A percentile compares a stretch with the other conserved stretches of the same genome.
These are phyloP conservation scores for Cyberlindnera americana DNA, from an alignment of 805 yeast species.

Conservation along the genomic window DNA sequence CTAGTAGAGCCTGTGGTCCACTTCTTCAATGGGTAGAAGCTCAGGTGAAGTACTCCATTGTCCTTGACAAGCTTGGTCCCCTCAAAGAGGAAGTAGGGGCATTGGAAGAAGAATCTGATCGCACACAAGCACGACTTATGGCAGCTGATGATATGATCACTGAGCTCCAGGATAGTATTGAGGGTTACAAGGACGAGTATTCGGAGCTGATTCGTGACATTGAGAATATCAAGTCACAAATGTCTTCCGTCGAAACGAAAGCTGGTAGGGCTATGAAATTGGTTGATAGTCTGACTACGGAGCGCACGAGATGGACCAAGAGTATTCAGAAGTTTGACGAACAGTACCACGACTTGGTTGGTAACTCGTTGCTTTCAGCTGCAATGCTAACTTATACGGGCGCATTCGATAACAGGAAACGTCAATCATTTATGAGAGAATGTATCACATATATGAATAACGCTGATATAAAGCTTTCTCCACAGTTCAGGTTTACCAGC, in stretches of 20 bases:
- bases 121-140: constrained; percentile 61
- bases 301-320: constrained; percentile 70
- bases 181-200: constrained; percentile 60
- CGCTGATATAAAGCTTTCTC: constrained; percentile 38
- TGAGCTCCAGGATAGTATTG: constrained; percentile 71
- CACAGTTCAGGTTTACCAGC: constrained; percentile 31
- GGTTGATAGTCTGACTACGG: constrained; percentile 60
- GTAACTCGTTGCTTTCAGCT: constrained; percentile 63
- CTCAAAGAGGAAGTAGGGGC: constrained; percentile 57
- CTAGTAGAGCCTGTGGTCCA: constrained; percentile 96
- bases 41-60: constrained; percentile 71
- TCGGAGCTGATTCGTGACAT: constrained; percentile 74
- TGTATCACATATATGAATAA: constrained; percentile 37
- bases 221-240: constrained; percentile 70
- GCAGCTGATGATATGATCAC: constrained; percentile 80
- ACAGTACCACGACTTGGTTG: constrained; percentile 48
- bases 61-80: constrained; percentile 72
- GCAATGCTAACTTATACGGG: constrained; percentile 64
- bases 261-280: constrained; percentile 60
- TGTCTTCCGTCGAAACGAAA: constrained; percentile 55
- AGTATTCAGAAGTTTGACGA: constrained; percentile 49
- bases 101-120: constrained; percentile 57
- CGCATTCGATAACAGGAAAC: constrained; percentile 42
- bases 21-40: constrained; percentile 85
- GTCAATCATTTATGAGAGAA: constrained; percentile 33